A percentile compares a stretch with the other conserved stretches of the same genome.
These are phyloP conservation scores for Bacidia rubella DNA, from an alignment of 495 filamentous ascomycete species.

Conservation along the genomic window DNA sequence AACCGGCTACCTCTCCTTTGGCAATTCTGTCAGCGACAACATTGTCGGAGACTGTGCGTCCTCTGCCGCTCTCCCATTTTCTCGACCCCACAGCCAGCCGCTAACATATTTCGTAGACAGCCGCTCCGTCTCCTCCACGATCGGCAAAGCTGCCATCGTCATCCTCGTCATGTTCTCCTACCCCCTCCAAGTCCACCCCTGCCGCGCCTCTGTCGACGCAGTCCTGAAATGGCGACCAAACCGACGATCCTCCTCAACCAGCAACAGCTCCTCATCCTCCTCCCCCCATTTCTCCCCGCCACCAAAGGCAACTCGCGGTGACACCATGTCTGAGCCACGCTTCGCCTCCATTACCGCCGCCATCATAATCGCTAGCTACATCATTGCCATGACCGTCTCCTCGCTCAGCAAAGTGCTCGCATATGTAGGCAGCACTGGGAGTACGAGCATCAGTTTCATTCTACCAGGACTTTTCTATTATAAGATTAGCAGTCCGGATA, in stretches of 20 bases:
- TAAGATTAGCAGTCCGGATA: constrained; percentile 83
- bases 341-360: constrained; percentile 81
- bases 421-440: constrained; percentile 89
- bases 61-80: neutral
- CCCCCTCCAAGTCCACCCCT: constrained; percentile 89
- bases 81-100: constrained; percentile 2
- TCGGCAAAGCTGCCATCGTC: constrained; percentile 89
- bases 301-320: constrained; percentile 22
- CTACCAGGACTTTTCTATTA: constrained; percentile 94
- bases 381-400: constrained; percentile 78
- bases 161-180: constrained; percentile 95
- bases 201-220: constrained; percentile 82
- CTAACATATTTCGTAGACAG: constrained; percentile 33
- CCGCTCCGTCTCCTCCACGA: constrained; percentile 69
- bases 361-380: constrained; percentile 72
- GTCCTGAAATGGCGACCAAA: constrained; percentile 80
- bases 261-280: constrained; percentile 10
- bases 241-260: constrained; percentile 29
- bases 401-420: constrained; percentile 82
- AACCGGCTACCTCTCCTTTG: constrained; percentile 90
- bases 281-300: constrained; percentile 26
- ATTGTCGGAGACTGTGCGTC: constrained; percentile 79
- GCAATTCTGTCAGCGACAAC: constrained; percentile 73
- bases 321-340: constrained; percentile 67
- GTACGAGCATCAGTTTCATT: constrained; percentile 91